Conservation (phyloP, 108 stramenopile species). For the Bacterosira constricta region DNA sequence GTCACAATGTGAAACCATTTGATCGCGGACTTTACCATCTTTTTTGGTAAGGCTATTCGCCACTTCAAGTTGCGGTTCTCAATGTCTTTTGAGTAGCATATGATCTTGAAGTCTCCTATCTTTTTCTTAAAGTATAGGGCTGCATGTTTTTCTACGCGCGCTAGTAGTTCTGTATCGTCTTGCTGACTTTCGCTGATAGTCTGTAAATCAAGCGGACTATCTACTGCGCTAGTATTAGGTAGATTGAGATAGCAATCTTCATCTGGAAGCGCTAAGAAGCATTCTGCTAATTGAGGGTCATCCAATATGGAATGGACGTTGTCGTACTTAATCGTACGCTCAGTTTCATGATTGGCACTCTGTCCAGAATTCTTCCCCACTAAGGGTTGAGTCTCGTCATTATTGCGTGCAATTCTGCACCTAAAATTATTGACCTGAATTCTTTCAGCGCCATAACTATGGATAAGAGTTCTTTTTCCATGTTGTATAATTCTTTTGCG, state of each 20-base stretch:
- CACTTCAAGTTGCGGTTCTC: slow-evolving; percentile 13
- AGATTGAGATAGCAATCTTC: slow-evolving; percentile 33
- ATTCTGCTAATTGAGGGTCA: too few relatives aligned
- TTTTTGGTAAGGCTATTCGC: neutral
- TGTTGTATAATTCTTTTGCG: neutral
- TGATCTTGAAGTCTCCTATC: neutral
- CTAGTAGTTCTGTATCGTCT: slow-evolving; percentile 11
- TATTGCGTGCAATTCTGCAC: too few relatives aligned
- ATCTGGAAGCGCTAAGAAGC: too few relatives aligned
- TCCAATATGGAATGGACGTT: slow-evolving; percentile 9
- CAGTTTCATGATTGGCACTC: slow-evolving; percentile 9
- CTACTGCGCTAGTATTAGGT: slow-evolving; percentile 19
- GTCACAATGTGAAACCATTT: neutral
- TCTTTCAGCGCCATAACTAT: too few relatives aligned
- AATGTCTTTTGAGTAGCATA: slow-evolving; percentile 7
- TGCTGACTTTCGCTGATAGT: slow-evolving; percentile 31
- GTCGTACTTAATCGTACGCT: neutral
- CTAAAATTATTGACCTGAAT: too few relatives aligned
- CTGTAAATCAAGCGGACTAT: slow-evolving; percentile 34
- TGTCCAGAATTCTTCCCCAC: too few relatives aligned
- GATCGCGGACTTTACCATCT: neutral
- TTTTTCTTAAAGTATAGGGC: slow-evolving; percentile 31
- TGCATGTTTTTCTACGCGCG: slow-evolving; percentile 22
- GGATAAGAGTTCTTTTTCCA: slow-evolving; percentile 19
- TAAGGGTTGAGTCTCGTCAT: too few relatives aligned